Base-by-base conservation (phyloP, 108 stramenopile genomes). In the Pseudonitzschia pungens region DNA sequence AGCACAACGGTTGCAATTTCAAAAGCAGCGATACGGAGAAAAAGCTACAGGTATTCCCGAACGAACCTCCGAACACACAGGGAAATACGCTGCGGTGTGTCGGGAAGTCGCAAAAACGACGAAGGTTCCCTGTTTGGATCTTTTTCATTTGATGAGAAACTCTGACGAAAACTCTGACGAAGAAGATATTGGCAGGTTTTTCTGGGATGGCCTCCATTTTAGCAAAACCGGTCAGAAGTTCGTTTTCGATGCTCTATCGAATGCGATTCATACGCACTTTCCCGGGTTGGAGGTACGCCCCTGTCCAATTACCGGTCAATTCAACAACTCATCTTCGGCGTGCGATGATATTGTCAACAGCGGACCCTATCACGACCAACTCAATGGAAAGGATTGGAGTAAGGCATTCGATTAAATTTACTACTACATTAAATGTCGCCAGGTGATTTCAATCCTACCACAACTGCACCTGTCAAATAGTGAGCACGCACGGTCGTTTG, bases 141-240 rank as follows among this genome's bases (percentile, higher is more conserved):
- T 88, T 52, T 91, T 77, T 76, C 73, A 77, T 27, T 64, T 63
- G 7, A 87, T 91, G 88, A 75, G 71, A 48, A 48, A 78, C 41
- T 71, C 62, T 63, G 48, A 64, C 26, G 59, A 73, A 40, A 62
- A 62, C 1, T 15, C 53, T 18, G 72, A 74, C 22, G 60, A 63
- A 26, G 64, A 67, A 16, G 69, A 81, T 55, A 78, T 72, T 65
- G 81, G 73, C 33, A 56, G 52, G n/a, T 81, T 66, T 68, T 84
- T 90, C 45, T 72, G 65, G 43, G 93, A 94, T 79, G 93, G 93
- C n/a, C 69, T 94, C 28, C 93, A 94, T 74, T 86, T 94, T 33
- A 81, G 67, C 45, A 26, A 74, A 16, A 69, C 75, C 48, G 93
- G 93, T 2, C 89, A 90, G 70, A 68, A 75, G 18, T 81, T 87